Conservation (phyloP, 345 rosid species). For the Heritiera fomes region DNA sequence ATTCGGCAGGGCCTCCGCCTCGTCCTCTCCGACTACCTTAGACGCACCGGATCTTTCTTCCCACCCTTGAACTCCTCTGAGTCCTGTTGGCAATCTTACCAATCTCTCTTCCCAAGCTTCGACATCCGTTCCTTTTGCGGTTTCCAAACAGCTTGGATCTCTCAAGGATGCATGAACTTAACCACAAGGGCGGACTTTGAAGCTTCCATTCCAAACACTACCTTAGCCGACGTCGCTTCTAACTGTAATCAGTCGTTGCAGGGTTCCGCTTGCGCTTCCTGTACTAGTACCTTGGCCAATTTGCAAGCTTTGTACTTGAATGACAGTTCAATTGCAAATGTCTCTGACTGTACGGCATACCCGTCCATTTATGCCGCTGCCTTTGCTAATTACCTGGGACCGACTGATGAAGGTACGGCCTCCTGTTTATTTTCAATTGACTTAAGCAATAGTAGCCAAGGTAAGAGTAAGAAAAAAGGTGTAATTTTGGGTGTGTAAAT, state of each 20-base stretch:
- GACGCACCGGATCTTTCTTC: conserved; percentile 47
- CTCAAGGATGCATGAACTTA: conserved; percentile 77
- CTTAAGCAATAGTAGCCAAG: conserved; percentile 23
- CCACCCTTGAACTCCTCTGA: conserved; percentile 59
- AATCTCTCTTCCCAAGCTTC: conserved; percentile 49
- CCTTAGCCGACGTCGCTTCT: conserved; percentile 31
- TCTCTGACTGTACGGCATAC: conserved; percentile 61
- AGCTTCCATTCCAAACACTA: conserved; percentile 33
- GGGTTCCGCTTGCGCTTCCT: conserved; percentile 76
- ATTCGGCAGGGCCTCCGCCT: conserved; percentile 78
- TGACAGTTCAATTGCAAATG: conserved; percentile 52
- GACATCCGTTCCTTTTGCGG: conserved; percentile 64
- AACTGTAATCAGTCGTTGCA: conserved; percentile 70
- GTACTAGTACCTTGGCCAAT: conserved; percentile 52
- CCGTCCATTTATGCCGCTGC: conserved; percentile 78
- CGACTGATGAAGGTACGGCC: conserved; percentile 61
- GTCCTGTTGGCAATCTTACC: conserved; percentile 67
- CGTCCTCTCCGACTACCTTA: conserved; percentile 62
- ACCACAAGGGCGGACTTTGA: conserved; percentile 66
- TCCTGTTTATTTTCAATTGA: conserved; percentile 63
- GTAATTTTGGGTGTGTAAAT: conserved; percentile 34
- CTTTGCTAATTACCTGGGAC: conserved; percentile 56
- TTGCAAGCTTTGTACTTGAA: conserved; percentile 45
- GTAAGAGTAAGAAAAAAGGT: conserved; percentile 28
- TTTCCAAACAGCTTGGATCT: conserved; percentile 70